Percentiles rank a stretch among this genome's conserved stretches.
These are phyloP conservation scores for Cryptococcus sp. DNA, from an alignment of 1,284 basidiomycete genomes.

Conservation along the genomic window DNA sequence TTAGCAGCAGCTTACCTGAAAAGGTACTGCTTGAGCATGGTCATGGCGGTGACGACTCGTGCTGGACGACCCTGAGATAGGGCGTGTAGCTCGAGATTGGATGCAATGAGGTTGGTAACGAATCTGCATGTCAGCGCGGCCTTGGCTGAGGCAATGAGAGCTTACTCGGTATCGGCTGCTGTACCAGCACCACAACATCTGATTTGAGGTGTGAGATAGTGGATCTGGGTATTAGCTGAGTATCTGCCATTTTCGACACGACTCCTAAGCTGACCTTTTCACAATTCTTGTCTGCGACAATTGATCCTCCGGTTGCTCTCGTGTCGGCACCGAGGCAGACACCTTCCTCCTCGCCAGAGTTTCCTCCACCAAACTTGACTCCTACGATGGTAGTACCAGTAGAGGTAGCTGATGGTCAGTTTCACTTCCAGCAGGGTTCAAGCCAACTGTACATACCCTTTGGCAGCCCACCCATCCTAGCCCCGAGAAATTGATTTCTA, in stretches of 20 bases:
- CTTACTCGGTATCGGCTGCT: slow-evolving; percentile 85
- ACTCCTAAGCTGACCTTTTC: slow-evolving; percentile 69
- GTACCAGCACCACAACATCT: slow-evolving; percentile 98
- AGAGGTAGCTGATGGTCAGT: slow-evolving; percentile 63
- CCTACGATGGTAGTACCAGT: slow-evolving; percentile 97
- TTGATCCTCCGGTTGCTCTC: slow-evolving; percentile 86
- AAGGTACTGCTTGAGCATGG: slow-evolving; percentile 88
- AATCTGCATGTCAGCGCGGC: slow-evolving; percentile 51
- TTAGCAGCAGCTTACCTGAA: slow-evolving; percentile 57
- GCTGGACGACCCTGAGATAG: slow-evolving; percentile 81
- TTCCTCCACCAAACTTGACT: slow-evolving; percentile 67
- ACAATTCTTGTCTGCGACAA: slow-evolving; percentile 99
- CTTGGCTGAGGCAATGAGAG: neutral
- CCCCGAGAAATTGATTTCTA: slow-evolving; percentile 72
- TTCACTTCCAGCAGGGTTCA: neutral
- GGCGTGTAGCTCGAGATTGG: slow-evolving; percentile 81
- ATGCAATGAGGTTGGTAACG: slow-evolving; percentile 85
- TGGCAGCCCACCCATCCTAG: slow-evolving; percentile 49
- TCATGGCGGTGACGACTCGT: slow-evolving; percentile 94
- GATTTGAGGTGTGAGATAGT: slow-evolving; percentile 90
- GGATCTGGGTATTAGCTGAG: slow-evolving; percentile 64
- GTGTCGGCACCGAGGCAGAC: slow-evolving; percentile 96
- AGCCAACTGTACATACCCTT: slow-evolving; percentile 27
- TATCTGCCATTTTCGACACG: neutral
- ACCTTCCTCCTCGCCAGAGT: slow-evolving; percentile 63